Evolutionary conservation across 2,329 filamentous ascomycete species (phyloP), one percentile per base, ranked within the genome.

Genomic region (Aspergillaceae sp.): DNA sequence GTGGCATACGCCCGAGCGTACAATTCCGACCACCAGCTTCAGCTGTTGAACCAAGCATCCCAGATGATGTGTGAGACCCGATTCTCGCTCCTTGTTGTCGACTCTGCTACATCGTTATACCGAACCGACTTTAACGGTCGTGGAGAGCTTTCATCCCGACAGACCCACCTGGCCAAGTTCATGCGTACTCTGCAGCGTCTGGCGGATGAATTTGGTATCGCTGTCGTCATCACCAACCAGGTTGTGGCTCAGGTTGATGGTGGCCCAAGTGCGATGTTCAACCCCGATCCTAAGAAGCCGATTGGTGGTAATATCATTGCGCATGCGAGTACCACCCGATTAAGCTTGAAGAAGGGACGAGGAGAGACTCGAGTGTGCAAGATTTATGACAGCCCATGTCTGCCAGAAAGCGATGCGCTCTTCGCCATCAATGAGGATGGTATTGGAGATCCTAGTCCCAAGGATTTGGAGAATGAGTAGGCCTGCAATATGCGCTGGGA

Each of bases 61-160:
- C 83, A 89, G 51, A 98, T 98, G 92, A 98, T 98, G 94, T 96
- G 90, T 48, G 94, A 98, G 72, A 98, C 92, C 0, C 83, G 92
- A 3, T 98, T 98, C 68, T 97, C 92, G 3, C 78, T 98, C 6
- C 81, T 98, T 42, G 83, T 98, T 42, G 92, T 98, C 47, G 92
- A 98, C 69, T 95, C 89, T 47, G 94, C 94, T 9, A 98, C 92
- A 0, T 85, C 91, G 2, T 78, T 98, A 2, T 98, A 98, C 68
- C 83, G 92, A 55, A 98, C 92, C 0, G 92, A 98, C 62, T 98
- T 97, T 68, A 81, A 89, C 52, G 92, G 92, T n/a, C 85, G 92
- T 67, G 94, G 92, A 48, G 92, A 98, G 68, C 78, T 98, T 30
- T 95, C 89, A n/a, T 90, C 86, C 42, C 79, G 92, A 53, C 92